Evolutionary conservation across 345 rosid species (phyloP), one percentile per base, ranked within the genome.

Genomic region (Draba incana): DNA sequence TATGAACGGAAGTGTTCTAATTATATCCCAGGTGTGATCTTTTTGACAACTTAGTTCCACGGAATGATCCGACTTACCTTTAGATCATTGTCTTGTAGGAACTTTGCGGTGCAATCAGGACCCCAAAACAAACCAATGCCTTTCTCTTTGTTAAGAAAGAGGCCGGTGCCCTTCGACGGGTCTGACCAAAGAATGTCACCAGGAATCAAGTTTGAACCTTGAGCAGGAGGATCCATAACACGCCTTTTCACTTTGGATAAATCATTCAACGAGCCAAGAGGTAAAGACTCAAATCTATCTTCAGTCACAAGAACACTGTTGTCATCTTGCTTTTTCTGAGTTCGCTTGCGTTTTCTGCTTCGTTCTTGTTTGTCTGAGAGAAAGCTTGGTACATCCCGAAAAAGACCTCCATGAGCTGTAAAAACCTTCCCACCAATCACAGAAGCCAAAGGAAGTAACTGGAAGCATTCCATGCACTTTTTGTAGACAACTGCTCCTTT

Each of bases 161-260:
- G 71, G 16, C 79, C 79, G 3, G 41, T 9, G 6, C 70, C 72
- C 0, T 24, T 43, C 2, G 79, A 69, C 35, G 79, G 79, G 70
- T 76, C 70, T 70, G 79, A 76, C 79, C 79, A 76, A 62, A 76
- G 75, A 57, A 76, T 64, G 62, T 76, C 79, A 57, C 79, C 79
- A 59, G 76, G 79, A 64, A 70, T 76, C 67, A 76, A 51, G 56
- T 76, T 76, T 69, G 72, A 64, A 58, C 76, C 76, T 45, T 51
- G 64, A 12, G 52, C 59, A 51, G 76, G 71, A 70, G 76, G 79
- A 66, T 76, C 66, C 10, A 65, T 50, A 13, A 76, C 71, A 41
- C 71, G 72, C 68, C 79, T 69, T 70, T 65, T 69, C 30, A 52
- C 68, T 70, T 70, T 76, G 12, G 43, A 10, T 64, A 76, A 76